Percentiles rank a stretch among this genome's conserved stretches.
Conservation (phyloP, 2,329 filamentous ascomycete species). For the Cordyceps tenuipes region DNA sequence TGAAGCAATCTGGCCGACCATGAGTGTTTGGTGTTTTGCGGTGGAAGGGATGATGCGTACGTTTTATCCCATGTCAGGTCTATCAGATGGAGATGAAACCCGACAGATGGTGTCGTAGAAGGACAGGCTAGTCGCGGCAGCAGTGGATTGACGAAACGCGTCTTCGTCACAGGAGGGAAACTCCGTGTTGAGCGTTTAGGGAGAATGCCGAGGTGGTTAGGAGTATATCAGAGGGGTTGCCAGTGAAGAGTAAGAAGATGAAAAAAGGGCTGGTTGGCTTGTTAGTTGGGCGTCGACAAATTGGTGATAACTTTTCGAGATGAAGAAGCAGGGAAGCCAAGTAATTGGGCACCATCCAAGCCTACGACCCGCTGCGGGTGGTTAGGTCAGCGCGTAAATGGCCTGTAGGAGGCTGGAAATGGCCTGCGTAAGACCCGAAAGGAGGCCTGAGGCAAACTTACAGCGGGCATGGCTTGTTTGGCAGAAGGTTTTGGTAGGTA, state of each 20-base stretch:
- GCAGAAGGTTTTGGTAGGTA: too few relatives aligned
- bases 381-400: not conserved
- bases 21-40: not conserved
- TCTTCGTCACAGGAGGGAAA: constrained; percentile 5
- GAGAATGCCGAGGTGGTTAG: not conserved
- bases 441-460: not conserved
- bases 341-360: not conserved
- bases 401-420: not conserved
- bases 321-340: not conserved
- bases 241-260: not conserved
- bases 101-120: not conserved
- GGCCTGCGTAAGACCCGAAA: not conserved
- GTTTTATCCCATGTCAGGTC: not conserved
- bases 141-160: constrained; percentile 3
- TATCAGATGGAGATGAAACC: constrained; percentile 6
- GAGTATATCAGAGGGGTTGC: not conserved
- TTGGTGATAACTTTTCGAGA: not conserved
- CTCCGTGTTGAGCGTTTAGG: not conserved
- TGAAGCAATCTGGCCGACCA: not conserved
- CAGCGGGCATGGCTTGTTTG: too few relatives aligned
- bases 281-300: not conserved
- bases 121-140: not conserved
- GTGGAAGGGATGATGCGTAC: not conserved
- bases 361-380: not conserved
- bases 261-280: not conserved